A percentile compares a stretch with the other conserved stretches of the same genome.
Evolutionary conservation across 2,329 filamentous ascomycete species (phyloP).

Genomic region (Corniculantispora saksenae): DNA sequence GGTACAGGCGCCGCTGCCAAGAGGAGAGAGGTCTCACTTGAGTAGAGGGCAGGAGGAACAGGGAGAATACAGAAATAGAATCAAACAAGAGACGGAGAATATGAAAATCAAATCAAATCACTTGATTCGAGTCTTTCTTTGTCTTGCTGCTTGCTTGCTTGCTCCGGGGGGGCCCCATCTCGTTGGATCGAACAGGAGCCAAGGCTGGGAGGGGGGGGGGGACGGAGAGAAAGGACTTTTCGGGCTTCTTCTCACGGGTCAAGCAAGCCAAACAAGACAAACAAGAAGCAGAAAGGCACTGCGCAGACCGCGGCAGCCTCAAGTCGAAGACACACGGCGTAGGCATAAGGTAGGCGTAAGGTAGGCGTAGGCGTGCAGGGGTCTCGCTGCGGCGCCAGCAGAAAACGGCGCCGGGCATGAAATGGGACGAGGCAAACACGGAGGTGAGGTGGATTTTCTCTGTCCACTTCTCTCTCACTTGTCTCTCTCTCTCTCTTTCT

Average conservation of each 20-base stretch:
- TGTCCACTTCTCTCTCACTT: not conserved
- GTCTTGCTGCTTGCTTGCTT: not conserved
- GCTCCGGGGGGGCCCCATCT: not conserved
- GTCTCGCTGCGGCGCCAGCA: constrained; percentile 10
- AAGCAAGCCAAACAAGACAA: not conserved
- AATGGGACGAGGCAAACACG: constrained; percentile 9
- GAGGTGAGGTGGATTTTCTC: not conserved
- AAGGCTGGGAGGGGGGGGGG: too few species aligned
- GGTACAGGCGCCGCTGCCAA: not conserved
- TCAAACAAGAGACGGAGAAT: not conserved
- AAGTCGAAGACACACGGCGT: too few species aligned
- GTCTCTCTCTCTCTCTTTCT: not conserved
- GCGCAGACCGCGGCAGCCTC: too few species aligned
- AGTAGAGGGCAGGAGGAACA: not conserved
- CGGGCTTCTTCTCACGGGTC: not conserved
- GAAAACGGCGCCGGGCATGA: constrained; percentile 17
- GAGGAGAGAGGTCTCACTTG: constrained; percentile 3
- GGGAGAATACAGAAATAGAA: not conserved
- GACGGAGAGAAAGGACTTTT: not conserved
- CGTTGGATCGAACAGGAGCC: too few species aligned
- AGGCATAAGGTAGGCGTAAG: not conserved
- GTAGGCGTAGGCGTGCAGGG: constrained; percentile 3
- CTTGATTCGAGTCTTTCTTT: not conserved
- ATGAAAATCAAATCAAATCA: not conserved
- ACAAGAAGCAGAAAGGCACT: too few species aligned